These are phyloP conservation scores for Solanum etuberosum DNA, from an alignment of 257 asterid genomes.

Conservation along the genomic window DNA sequence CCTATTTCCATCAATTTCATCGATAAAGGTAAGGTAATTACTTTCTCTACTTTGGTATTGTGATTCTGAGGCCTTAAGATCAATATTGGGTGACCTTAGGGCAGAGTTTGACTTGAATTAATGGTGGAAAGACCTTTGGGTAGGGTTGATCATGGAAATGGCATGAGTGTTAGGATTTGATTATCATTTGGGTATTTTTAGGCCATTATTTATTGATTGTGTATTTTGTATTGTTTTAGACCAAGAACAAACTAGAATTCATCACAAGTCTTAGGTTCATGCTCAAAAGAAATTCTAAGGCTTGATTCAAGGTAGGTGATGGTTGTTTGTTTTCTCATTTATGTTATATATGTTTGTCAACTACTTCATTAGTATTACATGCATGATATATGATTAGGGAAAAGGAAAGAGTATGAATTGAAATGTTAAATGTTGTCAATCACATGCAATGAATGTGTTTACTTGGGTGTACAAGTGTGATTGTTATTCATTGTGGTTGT, in stretches of 20 bases:
- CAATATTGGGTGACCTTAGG: background rate
- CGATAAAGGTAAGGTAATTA: background rate
- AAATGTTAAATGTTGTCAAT: too few species aligned
- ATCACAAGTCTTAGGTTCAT: background rate
- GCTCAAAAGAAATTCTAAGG: background rate
- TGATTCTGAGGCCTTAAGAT: background rate
- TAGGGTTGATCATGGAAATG: background rate
- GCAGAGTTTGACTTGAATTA: background rate
- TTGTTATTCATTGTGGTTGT: background rate
- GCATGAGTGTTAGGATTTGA: background rate
- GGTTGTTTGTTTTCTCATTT: background rate
- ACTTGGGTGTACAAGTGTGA: background rate
- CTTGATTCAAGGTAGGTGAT: background rate
- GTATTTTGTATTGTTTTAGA: background rate
- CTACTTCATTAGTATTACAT: background rate
- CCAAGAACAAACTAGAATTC: background rate
- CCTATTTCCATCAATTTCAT: background rate
- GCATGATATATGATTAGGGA: background rate
- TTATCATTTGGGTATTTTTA: background rate
- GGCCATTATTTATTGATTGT: background rate
- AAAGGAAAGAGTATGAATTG: background rate
- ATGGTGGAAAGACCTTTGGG: background rate
- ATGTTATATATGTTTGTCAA: background rate
- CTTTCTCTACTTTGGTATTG: background rate
- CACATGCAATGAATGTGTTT: background rate